Evolutionary conservation across 805 yeast species (phyloP).

Genomic region (Suhomyces pyralidae): DNA sequence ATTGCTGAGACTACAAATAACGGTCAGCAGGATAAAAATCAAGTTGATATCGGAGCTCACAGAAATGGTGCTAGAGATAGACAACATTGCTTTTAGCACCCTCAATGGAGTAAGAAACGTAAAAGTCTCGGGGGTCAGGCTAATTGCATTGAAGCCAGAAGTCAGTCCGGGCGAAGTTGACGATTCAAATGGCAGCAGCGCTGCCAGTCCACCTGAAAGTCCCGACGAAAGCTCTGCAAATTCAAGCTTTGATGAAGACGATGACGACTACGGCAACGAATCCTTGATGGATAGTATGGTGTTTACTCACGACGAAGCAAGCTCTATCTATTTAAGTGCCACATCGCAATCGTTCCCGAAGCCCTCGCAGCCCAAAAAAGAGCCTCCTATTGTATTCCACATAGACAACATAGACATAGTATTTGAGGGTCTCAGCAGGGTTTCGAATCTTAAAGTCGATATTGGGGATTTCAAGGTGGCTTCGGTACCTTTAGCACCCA

Average conservation of each 20-base stretch:
- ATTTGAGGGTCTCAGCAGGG: conserved; percentile 46
- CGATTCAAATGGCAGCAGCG: neutral
- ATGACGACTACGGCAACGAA: conserved; percentile 21
- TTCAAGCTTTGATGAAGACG: conserved; percentile 2
- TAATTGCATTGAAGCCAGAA: conserved; percentile 42
- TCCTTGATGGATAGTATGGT: conserved; percentile 57
- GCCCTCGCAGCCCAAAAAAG: neutral
- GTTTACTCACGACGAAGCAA: conserved; percentile 66
- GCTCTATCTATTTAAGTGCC: conserved; percentile 81
- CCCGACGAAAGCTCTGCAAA: neutral
- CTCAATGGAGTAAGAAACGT: conserved; percentile 47
- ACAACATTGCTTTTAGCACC: conserved; percentile 34
- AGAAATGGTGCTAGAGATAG: conserved; percentile 31
- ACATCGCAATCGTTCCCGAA: conserved; percentile 46
- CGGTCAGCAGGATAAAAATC: conserved; percentile 45
- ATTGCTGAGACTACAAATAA: conserved; percentile 54
- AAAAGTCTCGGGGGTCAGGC: conserved; percentile 35
- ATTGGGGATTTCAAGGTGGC: conserved; percentile 43
- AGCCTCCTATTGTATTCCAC: conserved; percentile 21
- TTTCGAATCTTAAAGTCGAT: conserved; percentile 36
- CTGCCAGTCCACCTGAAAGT: neutral
- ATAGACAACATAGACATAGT: conserved; percentile 38
- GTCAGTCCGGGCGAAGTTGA: conserved; percentile 27
- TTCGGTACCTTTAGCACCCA: conserved; percentile 41
- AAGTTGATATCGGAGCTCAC: conserved; percentile 47